Evolutionary conservation across 1,284 basidiomycete species (phyloP), one percentile per base, ranked within the genome.

Genomic region (Heterobasidion irregulare): DNA sequence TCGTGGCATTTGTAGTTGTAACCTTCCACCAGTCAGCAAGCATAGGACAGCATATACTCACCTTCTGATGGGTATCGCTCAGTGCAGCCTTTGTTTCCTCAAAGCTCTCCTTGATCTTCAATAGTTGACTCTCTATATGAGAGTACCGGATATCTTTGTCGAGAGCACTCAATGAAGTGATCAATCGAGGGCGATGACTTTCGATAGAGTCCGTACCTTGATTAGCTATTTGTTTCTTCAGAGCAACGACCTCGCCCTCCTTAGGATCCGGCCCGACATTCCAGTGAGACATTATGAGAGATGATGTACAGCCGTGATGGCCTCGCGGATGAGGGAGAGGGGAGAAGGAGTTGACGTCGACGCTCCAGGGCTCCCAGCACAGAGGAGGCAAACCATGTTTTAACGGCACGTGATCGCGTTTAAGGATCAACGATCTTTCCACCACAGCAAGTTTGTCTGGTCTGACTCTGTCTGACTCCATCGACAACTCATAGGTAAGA

Each of bases 41-140:
- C 6, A 45, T 34, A 6, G 8, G 26, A 26, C 26, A 26, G 26
- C 26, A 43, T 54, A 19, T 60, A 53, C 71, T 47, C 54, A 86
- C 86, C 74, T 86, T 86, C 59, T 79, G 71, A 51, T 82, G 61
- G 2, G 78, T 74, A 47, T 88, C 86, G 56, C 82, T 79, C 9
- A 83, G 67, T 0, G 74, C 71, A 6, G 64, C 62, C 62, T 72
- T 77, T 4, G 84, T 61, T 57, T 85, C 82, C 36, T 79, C 73
- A 9, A 84, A 63, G 54, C 84, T 78, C 2, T 70, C 68, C 19
- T 76, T 72, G 61, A 79, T 79, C 66, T 76, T 84, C 60, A 78
- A 66, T 2, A 86, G 69, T 61, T 78, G 74, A 19, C 74, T 75
- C 58, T 80, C 74, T 53, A 85, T 74, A 26, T 78, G 79, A 19